Percentiles rank a stretch among this genome's conserved stretches.
Evolutionary conservation across 2,329 filamentous ascomycete species (phyloP).

Genomic region (Escovopsis weberi): DNA sequence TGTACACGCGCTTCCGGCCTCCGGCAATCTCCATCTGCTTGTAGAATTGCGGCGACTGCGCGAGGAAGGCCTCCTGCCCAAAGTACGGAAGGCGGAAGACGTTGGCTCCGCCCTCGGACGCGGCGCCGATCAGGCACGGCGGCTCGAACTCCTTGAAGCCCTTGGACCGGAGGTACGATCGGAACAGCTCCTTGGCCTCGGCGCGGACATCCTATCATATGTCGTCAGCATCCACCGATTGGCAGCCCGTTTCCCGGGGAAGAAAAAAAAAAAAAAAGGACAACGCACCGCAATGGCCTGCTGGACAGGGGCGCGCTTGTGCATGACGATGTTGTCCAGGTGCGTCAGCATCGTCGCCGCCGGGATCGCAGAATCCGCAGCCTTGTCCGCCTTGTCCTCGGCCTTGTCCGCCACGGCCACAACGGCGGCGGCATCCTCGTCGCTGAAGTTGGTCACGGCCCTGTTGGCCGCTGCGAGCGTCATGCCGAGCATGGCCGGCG

Average conservation of each 20-base stretch:
- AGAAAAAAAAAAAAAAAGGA: slow-evolving; percentile 23
- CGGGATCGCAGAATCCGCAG: slow-evolving; percentile 27
- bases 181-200: slow-evolving; percentile 55
- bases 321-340: slow-evolving; percentile 83
- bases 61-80: slow-evolving; percentile 64
- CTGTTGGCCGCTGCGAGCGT: slow-evolving; percentile 40
- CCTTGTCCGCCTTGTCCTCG: slow-evolving; percentile 29
- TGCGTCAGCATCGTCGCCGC: slow-evolving; percentile 67
- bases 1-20: slow-evolving; percentile 62
- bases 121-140: slow-evolving; percentile 75
- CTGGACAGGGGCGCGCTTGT: slow-evolving; percentile 81
- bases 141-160: slow-evolving; percentile 78
- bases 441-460: slow-evolving; percentile 42
- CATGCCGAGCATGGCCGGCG: slow-evolving; percentile 42
- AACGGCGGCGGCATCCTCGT: slow-evolving; percentile 31
- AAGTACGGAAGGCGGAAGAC: slow-evolving; percentile 90
- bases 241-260: no score
- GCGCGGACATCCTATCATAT: slow-evolving; percentile 21
- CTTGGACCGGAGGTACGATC: slow-evolving; percentile 60
- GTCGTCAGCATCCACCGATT: neutral
- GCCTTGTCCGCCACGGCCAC: neutral
- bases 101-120: slow-evolving; percentile 84
- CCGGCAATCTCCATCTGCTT: slow-evolving; percentile 79
- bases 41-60: slow-evolving; percentile 73
- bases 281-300: slow-evolving; percentile 57